Conservation (phyloP, 768 basidiomycete genomes). For the Cubamyces lactineus region DNA sequence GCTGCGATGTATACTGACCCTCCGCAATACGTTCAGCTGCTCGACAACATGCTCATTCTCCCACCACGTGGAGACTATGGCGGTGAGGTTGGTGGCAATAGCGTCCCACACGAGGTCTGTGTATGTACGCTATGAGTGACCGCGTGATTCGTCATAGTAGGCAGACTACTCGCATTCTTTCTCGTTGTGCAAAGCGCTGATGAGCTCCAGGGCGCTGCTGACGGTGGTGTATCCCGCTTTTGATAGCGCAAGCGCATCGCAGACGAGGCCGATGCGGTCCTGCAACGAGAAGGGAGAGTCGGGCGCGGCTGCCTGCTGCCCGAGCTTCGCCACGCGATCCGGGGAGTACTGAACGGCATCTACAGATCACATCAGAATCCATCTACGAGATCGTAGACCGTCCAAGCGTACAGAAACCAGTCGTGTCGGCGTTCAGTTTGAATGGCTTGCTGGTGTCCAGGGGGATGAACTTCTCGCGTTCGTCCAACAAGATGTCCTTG, state of each 20-base stretch:
- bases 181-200: conserved; percentile 71
- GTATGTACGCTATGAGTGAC: too few relatives aligned
- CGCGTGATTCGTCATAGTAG: neutral
- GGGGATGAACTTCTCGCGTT: conserved; percentile 66
- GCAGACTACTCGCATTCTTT: conserved; percentile 62
- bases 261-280: conserved; percentile 88
- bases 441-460: conserved; percentile 78
- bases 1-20: conserved; percentile 44
- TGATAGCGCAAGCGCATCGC: conserved; percentile 80
- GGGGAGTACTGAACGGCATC: conserved; percentile 88
- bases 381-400: neutral
- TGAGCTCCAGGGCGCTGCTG: conserved; percentile 75
- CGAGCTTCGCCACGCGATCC: conserved; percentile 77
- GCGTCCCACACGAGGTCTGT: conserved; percentile 85
- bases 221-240: conserved; percentile 79
- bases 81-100: conserved; percentile 57
- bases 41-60: conserved; percentile 62
- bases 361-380: conserved; percentile 32
- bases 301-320: conserved; percentile 71
- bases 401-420: conserved; percentile 77
- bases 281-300: conserved; percentile 72
- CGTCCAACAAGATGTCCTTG: conserved; percentile 62
- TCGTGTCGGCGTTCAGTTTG: conserved; percentile 90
- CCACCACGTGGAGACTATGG: conserved; percentile 78
- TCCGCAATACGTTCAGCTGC: conserved; percentile 60